Percentiles rank a stretch among this genome's conserved stretches.
phyloP scores from a whole-genome alignment of 495 filamentous ascomycete genomes.

The Penicillium mononematosum region DNA sequence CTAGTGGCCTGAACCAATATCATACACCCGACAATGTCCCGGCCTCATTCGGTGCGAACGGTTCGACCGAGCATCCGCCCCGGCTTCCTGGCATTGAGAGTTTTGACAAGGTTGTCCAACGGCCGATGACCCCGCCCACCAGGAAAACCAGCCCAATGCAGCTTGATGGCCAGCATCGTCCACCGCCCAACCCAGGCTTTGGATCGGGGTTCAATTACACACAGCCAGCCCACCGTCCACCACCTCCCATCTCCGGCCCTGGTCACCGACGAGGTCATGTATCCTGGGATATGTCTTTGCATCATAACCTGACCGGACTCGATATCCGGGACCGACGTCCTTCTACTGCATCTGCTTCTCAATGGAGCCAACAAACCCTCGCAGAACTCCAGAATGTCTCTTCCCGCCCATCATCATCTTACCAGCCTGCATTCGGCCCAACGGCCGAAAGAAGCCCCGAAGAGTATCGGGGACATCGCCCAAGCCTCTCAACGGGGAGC shows the following conservation, averaged over 20 bases:
- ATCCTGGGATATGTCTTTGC: slow-evolving; percentile 75
- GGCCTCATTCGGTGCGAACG: slow-evolving; percentile 50
- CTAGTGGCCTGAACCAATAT: slow-evolving; percentile 57
- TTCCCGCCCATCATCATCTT: slow-evolving; percentile 44
- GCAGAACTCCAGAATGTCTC: slow-evolving; percentile 43
- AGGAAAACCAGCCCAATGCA: slow-evolving; percentile 68
- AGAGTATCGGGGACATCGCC: slow-evolving; percentile 33
- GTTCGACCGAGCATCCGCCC: slow-evolving; percentile 49
- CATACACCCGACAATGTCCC: slow-evolving; percentile 60
- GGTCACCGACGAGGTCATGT: slow-evolving; percentile 61
- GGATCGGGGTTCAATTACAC: slow-evolving; percentile 46
- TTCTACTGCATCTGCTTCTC: slow-evolving; percentile 52
- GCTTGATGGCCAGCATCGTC: slow-evolving; percentile 52
- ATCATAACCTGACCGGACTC: slow-evolving; percentile 70
- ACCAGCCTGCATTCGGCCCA: slow-evolving; percentile 37
- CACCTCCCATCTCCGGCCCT: slow-evolving; percentile 48
- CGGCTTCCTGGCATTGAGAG: slow-evolving; percentile 87
- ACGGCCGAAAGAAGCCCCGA: slow-evolving; percentile 32
- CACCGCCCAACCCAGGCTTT: slow-evolving; percentile 33
- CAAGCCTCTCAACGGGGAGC: slow-evolving; percentile 29
- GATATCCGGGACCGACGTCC: slow-evolving; percentile 58
- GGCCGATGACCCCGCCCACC: slow-evolving; percentile 60
- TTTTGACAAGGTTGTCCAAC: slow-evolving; percentile 67
- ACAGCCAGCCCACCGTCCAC: slow-evolving; percentile 47
- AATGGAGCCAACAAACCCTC: slow-evolving; percentile 53